Percentiles rank a stretch among this genome's conserved stretches.
These are phyloP conservation scores for Aureobasidium sp. DNA, from an alignment of 2,329 filamentous ascomycete species.

Conservation along the genomic window DNA sequence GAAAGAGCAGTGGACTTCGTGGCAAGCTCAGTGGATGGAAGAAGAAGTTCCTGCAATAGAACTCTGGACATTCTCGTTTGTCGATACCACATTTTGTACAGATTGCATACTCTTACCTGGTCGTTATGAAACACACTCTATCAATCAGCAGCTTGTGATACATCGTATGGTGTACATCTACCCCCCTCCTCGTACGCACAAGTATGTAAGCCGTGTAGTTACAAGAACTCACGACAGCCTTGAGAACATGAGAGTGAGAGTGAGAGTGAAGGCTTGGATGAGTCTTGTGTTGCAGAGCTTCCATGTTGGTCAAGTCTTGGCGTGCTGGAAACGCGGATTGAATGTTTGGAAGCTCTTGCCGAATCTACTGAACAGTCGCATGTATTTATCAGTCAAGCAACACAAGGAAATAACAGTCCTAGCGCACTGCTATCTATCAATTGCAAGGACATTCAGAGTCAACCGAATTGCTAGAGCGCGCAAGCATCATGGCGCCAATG, in stretches of 20 bases:
- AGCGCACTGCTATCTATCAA: neutral
- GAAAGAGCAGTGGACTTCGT: conserved; percentile 2
- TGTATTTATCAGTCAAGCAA: neutral
- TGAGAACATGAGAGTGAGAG: neutral
- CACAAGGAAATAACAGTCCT: neutral
- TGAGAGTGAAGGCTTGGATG: neutral
- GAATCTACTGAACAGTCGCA: neutral
- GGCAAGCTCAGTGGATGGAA: conserved; percentile 1
- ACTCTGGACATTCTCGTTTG: neutral
- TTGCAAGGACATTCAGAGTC: no score
- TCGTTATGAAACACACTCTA: neutral
- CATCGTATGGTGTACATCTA: neutral
- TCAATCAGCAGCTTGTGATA: neutral
- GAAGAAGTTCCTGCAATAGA: conserved; percentile 11
- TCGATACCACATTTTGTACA: neutral
- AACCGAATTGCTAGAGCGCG: neutral
- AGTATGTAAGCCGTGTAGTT: neutral
- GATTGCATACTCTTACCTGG: neutral
- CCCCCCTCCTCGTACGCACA: neutral
- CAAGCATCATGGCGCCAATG: conserved; percentile 6
- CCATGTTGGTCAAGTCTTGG: neutral
- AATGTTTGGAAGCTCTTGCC: neutral
- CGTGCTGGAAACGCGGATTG: neutral
- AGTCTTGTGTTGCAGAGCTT: neutral
- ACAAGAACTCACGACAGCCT: neutral